Percentiles rank a stretch among this genome's conserved stretches.
These are phyloP conservation scores for Pelargonium nanum DNA, from an alignment of 345 rosid species.

Conservation along the genomic window DNA sequence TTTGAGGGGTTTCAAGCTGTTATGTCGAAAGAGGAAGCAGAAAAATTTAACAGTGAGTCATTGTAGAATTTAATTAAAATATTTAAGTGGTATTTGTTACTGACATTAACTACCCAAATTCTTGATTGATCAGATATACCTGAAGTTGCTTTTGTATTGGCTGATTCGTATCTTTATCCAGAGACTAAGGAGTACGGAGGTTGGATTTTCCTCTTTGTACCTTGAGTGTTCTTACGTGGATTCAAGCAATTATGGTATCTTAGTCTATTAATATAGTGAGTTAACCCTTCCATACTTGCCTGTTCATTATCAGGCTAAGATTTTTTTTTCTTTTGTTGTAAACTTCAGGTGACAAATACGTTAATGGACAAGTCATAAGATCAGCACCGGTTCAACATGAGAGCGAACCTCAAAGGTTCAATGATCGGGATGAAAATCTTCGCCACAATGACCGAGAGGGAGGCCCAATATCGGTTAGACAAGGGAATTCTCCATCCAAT, in stretches of 20 bases:
- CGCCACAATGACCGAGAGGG: slow-evolving; percentile 30
- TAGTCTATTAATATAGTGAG: neutral
- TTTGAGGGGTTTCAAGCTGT: slow-evolving; percentile 90
- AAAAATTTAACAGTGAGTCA: slow-evolving; percentile 50
- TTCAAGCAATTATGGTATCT: no score
- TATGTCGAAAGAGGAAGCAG: slow-evolving; percentile 80
- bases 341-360: slow-evolving; percentile 72
- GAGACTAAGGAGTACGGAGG: slow-evolving; percentile 89
- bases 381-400: slow-evolving; percentile 61
- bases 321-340: slow-evolving; percentile 5
- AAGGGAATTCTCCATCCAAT: slow-evolving; percentile 25
- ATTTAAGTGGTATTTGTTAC: neutral
- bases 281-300: neutral
- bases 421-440: slow-evolving; percentile 28
- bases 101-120: neutral
- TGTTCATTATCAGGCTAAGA: no score
- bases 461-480: slow-evolving; percentile 28
- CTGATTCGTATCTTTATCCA: slow-evolving; percentile 93
- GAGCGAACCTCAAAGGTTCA: slow-evolving; percentile 29
- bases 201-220: slow-evolving; percentile 16
- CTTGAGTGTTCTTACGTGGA: neutral
- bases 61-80: neutral
- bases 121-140: slow-evolving; percentile 44
- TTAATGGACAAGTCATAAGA: slow-evolving; percentile 71
- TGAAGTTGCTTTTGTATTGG: slow-evolving; percentile 75